Evolutionary conservation across 1,139 yeast genomes (phyloP).

Genomic region (Pichia sp.): DNA sequence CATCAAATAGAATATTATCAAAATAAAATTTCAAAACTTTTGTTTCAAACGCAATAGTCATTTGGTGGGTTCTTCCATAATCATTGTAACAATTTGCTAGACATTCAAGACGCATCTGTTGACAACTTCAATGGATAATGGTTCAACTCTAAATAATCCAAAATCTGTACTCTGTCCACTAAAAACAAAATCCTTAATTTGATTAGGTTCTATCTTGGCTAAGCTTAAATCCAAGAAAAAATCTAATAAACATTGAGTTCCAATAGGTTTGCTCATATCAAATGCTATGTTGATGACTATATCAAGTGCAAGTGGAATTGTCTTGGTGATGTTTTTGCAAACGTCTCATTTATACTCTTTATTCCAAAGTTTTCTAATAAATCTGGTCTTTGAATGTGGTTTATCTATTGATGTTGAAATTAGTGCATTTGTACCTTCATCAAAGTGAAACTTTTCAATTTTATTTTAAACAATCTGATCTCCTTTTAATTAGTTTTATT

Average conservation of each 20-base stretch:
- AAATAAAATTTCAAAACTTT: slow-evolving; percentile 6
- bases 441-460: slow-evolving; percentile 17
- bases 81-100: background rate
- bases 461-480: slow-evolving; percentile 13
- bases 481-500: background rate
- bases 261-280: slow-evolving; percentile 8
- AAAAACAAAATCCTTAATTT: slow-evolving; percentile 12
- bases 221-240: slow-evolving; percentile 4
- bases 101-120: slow-evolving; percentile 1
- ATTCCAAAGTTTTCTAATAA: slow-evolving; percentile 21
- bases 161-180: slow-evolving; percentile 14
- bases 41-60: background rate
- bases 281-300: background rate
- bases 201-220: slow-evolving; percentile 2
- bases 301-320: slow-evolving; percentile 5
- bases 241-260: slow-evolving; percentile 1
- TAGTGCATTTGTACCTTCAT: slow-evolving; percentile 14
- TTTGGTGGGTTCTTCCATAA: background rate
- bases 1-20: slow-evolving; percentile 4
- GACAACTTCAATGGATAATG: slow-evolving; percentile 5
- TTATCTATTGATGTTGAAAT: slow-evolving; percentile 16
- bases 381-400: slow-evolving; percentile 18
- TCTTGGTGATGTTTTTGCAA: slow-evolving; percentile 10
- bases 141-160: slow-evolving; percentile 13
- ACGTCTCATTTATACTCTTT: slow-evolving; percentile 15